Percentiles rank a stretch among this genome's conserved stretches.
phyloP scores from a whole-genome alignment of 768 basidiomycete species.

The Leccinum ochraceum region DNA sequence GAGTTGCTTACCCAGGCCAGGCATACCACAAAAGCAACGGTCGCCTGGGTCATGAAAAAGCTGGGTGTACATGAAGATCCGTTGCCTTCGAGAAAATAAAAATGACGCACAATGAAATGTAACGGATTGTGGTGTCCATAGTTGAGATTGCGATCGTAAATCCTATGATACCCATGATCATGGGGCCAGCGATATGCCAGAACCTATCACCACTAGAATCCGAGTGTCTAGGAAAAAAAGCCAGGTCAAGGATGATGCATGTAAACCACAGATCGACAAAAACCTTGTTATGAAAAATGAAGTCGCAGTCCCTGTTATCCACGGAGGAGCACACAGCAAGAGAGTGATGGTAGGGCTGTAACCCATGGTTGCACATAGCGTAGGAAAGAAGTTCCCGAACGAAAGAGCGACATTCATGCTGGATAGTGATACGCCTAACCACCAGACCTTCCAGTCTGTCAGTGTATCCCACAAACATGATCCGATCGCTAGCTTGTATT shows the following conservation, averaged over 20 bases:
- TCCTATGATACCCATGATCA: conserved; percentile 60
- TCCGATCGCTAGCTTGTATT: conserved; percentile 37
- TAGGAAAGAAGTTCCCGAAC: conserved; percentile 81
- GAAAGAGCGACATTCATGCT: conserved; percentile 57
- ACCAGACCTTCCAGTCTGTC: conserved; percentile 81
- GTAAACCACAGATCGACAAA: not conserved
- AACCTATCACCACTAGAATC: conserved; percentile 71
- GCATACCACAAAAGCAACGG: conserved; percentile 69
- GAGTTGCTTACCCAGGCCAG: conserved; percentile 52
- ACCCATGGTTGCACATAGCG: conserved; percentile 70
- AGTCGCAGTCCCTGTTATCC: conserved; percentile 58
- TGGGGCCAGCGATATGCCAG: conserved; percentile 60
- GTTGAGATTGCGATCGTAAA: conserved; percentile 66
- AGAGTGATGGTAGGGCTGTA: conserved; percentile 61
- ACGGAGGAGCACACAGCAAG: conserved; percentile 77
- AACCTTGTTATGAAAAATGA: conserved; percentile 57
- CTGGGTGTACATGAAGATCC: conserved; percentile 35
- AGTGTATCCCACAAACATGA: conserved; percentile 57
- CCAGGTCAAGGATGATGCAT: conserved; percentile 3
- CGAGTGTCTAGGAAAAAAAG: conserved; percentile 53
- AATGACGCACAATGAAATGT: conserved; percentile 55
- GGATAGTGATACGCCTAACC: conserved; percentile 63
- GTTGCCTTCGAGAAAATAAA: not conserved
- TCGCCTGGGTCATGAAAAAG: conserved; percentile 74
- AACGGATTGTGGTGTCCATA: conserved; percentile 59